A percentile compares a stretch with the other conserved stretches of the same genome.
Evolutionary conservation across 176 grass and related monocot genomes (phyloP).

Genomic region (Triticum dicoccoides): DNA sequence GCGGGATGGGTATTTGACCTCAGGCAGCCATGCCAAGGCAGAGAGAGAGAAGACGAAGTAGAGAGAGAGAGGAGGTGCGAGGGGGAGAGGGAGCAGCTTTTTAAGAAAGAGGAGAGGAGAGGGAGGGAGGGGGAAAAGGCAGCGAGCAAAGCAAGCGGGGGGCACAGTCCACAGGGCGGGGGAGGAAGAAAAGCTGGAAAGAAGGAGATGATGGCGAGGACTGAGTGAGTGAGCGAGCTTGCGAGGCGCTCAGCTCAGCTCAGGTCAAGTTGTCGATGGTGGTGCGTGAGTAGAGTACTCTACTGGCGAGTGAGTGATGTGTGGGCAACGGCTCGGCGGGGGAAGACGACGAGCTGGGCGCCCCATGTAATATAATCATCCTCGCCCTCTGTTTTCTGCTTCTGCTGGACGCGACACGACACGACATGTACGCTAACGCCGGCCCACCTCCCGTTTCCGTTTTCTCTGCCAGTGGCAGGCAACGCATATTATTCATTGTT

Average conservation of each 20-base stretch:
- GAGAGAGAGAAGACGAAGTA: background rate
- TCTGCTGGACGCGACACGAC: background rate
- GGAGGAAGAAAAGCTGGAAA: slow-evolving; percentile 9
- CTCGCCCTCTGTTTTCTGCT: background rate
- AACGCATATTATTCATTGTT: background rate
- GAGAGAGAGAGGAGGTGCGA: background rate
- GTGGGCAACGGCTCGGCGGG: background rate
- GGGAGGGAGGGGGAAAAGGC: background rate
- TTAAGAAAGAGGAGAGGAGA: slow-evolving; percentile 34
- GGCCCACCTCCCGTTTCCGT: background rate
- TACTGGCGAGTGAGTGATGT: background rate
- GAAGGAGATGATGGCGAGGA: slow-evolving; percentile 39
- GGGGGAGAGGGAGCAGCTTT: slow-evolving; percentile 31
- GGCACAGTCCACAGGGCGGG: slow-evolving; percentile 23
- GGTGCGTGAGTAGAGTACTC: background rate
- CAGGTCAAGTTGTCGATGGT: background rate
- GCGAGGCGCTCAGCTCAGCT: background rate
- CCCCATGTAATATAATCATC: background rate
- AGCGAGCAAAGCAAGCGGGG: slow-evolving; percentile 23
- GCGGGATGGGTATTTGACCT: slow-evolving; percentile 44
- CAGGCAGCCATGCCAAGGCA: slow-evolving; percentile 1
- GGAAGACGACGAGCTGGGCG: background rate
- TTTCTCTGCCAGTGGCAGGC: background rate
- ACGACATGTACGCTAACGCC: too few relatives aligned
- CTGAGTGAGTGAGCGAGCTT: background rate